A percentile compares a stretch with the other conserved stretches of the same genome.
phyloP scores from a whole-genome alignment of 352 stramenopile species.

The Phytopythium sindhum region DNA sequence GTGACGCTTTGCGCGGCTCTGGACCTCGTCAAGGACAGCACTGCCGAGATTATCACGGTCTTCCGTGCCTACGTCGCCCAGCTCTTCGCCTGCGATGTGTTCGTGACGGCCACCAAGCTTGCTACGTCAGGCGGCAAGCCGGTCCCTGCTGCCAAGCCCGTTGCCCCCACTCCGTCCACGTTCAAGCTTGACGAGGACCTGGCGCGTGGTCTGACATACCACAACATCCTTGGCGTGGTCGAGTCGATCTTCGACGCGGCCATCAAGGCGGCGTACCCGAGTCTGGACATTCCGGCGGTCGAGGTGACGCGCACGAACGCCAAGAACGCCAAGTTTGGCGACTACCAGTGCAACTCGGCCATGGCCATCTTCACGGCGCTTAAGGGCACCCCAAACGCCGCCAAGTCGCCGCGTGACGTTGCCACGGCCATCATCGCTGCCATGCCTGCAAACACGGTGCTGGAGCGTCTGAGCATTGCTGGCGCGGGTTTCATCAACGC shows the following conservation, averaged over 20 bases:
- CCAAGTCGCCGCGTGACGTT: conserved; percentile 79
- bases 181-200: conserved; percentile 53
- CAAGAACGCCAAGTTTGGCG: conserved; percentile 86
- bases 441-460: conserved; percentile 76
- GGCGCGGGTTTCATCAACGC: conserved; percentile 98
- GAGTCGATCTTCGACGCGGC: conserved; percentile 73
- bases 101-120: conserved; percentile 43
- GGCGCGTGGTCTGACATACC: conserved; percentile 55
- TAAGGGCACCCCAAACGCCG: conserved; percentile 83
- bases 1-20: conserved; percentile 66
- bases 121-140: conserved; percentile 43
- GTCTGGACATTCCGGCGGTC: conserved; percentile 45
- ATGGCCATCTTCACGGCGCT: conserved; percentile 97
- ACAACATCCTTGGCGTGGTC: conserved; percentile 74
- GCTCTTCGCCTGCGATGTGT: conserved; percentile 46
- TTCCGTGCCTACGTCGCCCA: conserved; percentile 70
- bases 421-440: conserved; percentile 88
- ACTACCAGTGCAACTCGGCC: conserved; percentile 99
- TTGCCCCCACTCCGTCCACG: conserved; percentile 18
- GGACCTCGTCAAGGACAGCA: conserved; percentile 46
- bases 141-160: conserved; percentile 6
- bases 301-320: conserved; percentile 69
- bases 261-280: conserved; percentile 68
- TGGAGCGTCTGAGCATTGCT: conserved; percentile 91
- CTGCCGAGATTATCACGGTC: conserved; percentile 40